Conservation (phyloP, 345 rosid genomes). For the Rubroshorea leprosula region DNA sequence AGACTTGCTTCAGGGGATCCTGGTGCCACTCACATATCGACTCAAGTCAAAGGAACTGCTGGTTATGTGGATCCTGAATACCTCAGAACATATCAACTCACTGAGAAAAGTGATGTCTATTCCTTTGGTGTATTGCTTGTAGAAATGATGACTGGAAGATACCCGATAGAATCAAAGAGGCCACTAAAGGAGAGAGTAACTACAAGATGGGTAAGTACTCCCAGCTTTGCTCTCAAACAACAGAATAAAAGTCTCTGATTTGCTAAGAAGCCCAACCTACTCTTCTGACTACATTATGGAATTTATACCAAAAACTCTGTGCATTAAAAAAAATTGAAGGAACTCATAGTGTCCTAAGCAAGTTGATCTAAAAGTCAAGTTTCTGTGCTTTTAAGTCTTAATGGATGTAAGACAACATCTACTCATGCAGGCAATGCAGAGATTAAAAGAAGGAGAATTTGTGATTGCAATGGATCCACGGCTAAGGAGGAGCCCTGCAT, state of each 20-base stretch:
- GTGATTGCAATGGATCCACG: conserved; percentile 72
- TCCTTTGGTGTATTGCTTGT: conserved; percentile 70
- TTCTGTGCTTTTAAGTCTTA: no score
- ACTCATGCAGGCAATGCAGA: conserved; percentile 63
- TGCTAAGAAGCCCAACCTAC: no score
- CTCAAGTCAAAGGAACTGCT: conserved; percentile 61
- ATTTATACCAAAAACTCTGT: no score
- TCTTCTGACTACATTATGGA: no score
- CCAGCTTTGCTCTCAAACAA: no score
- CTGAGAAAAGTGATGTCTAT: conserved; percentile 69
- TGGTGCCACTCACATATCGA: conserved; percentile 53
- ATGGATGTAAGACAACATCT: neutral
- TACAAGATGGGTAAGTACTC: conserved; percentile 48
- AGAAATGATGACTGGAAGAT: conserved; percentile 59
- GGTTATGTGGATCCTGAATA: conserved; percentile 77
- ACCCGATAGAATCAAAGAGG: conserved; percentile 48
- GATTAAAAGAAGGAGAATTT: conserved; percentile 48
- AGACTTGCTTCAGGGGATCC: conserved; percentile 51
- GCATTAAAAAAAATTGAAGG: no score
- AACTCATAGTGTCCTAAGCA: no score
- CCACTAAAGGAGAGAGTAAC: conserved; percentile 41
- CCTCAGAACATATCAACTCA: conserved; percentile 55
- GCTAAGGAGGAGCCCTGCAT: conserved; percentile 58
- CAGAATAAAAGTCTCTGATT: no score
- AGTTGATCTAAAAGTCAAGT: no score